Conservation (phyloP, 495 filamentous ascomycete genomes). For the Lepraria neglecta region DNA sequence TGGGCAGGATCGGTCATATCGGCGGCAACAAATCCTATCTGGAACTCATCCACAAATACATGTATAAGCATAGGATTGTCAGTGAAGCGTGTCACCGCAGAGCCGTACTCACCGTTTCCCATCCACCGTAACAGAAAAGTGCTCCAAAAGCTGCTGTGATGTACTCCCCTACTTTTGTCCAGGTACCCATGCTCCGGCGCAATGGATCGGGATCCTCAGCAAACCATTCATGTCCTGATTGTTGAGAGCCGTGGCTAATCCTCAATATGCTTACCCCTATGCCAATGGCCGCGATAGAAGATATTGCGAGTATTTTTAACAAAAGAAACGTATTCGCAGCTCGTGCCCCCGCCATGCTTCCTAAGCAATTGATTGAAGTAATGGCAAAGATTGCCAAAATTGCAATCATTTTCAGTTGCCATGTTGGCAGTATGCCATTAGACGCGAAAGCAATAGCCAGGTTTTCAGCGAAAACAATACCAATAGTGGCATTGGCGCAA, state of each 20-base stretch:
- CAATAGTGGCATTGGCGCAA: constrained; percentile 22
- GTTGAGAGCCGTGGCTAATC: neutral
- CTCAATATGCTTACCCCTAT: constrained; percentile 16
- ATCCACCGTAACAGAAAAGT: constrained; percentile 30
- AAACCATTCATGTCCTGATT: neutral
- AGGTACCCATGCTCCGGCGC: constrained; percentile 2
- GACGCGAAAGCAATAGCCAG: constrained; percentile 22
- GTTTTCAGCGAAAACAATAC: constrained; percentile 36
- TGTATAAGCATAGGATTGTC: neutral
- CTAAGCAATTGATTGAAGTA: constrained; percentile 18
- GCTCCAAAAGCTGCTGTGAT: constrained; percentile 27
- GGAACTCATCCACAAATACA: neutral
- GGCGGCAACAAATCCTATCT: constrained; percentile 34
- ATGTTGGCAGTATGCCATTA: constrained; percentile 12
- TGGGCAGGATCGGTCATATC: constrained; percentile 31
- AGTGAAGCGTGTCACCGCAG: neutral
- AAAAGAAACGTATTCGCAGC: constrained; percentile 8
- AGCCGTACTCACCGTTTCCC: constrained; percentile 30
- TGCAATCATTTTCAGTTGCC: constrained; percentile 30
- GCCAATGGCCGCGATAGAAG: constrained; percentile 13
- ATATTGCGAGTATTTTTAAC: constrained; percentile 12
- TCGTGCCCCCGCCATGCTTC: neutral
- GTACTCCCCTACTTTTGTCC: constrained; percentile 19
- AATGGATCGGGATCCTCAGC: neutral
- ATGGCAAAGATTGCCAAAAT: constrained; percentile 29